Conservation (phyloP, 441 rosid genomes). For the Croton setiger region DNA sequence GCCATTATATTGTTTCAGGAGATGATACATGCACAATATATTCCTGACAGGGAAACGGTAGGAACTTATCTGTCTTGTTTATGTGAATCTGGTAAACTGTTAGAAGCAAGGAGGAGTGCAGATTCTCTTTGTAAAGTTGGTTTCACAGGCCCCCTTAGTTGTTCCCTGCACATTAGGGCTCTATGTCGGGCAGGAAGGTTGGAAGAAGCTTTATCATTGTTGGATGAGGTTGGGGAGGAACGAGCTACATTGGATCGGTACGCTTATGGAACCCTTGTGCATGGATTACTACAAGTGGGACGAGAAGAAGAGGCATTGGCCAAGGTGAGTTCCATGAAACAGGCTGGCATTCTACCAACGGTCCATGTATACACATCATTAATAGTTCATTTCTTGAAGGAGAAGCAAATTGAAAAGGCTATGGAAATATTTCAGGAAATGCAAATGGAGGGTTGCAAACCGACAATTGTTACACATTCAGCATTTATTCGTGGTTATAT, state of each 20-base stretch:
- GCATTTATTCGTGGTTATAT: constrained; percentile 64
- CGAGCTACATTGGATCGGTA: constrained; percentile 40
- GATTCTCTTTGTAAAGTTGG: constrained; percentile 50
- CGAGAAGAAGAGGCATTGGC: constrained; percentile 51
- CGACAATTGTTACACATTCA: constrained; percentile 65
- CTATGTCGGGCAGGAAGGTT: constrained; percentile 67
- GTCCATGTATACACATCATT: constrained; percentile 75
- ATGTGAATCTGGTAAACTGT: constrained; percentile 49
- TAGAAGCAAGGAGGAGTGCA: constrained; percentile 51
- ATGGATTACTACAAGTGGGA: constrained; percentile 53
- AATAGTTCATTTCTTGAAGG: constrained; percentile 60
- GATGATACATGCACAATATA: constrained; percentile 52
- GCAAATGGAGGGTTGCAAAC: constrained; percentile 51
- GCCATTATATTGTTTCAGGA: constrained; percentile 57
- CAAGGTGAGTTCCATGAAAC: constrained; percentile 63
- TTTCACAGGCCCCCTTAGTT: constrained; percentile 44
- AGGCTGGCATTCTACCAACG: constrained; percentile 48
- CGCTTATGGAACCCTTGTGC: constrained; percentile 63
- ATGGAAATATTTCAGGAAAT: constrained; percentile 44
- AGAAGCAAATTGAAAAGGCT: constrained; percentile 49
- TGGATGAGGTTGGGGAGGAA: constrained; percentile 39
- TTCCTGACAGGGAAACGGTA: constrained; percentile 62
- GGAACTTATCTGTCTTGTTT: constrained; percentile 61
- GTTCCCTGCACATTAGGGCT: constrained; percentile 65
- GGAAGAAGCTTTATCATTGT: constrained; percentile 56